Base-by-base conservation (phyloP, 1,284 basidiomycete genomes). In the Schizopora paradoxa region DNA sequence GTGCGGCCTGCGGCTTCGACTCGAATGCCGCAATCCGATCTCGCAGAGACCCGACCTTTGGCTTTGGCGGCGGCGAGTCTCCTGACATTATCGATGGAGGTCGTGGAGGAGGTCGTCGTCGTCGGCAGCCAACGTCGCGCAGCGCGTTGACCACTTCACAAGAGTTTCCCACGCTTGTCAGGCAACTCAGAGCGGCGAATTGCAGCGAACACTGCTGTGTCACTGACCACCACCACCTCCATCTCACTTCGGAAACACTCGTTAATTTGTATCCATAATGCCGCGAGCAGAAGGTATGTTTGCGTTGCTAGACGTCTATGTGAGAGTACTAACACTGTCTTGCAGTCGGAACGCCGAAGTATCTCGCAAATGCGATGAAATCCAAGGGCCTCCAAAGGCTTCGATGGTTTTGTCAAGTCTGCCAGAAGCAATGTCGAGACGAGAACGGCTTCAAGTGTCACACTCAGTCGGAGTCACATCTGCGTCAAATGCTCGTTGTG, bases 401-500 rank as follows among this genome's bases (percentile, higher is more conserved):
- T 54, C 77, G 92, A 54, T 96, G 91, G 91, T 97, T 90, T 69
- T 97, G 93, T 62, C 91, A 96, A 73, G 87, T 94, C 54, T 96
- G 91, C 76, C 72, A 94, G 74, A 96, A 95, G 63, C 92, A 96
- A 66, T 95, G 91, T 63, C 73, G 92, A 60, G 91, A 96, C 65
- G 94, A 96, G 70, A 97, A 97, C 63, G 94, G 93, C 18, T 97
- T 97, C 79, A 95, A 95, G 68, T 87, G 85, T 61, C 91, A 94
- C 63, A 77, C 86, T 13, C 75, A 82, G 49, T 91, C 88, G 25
- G 92, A 94, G 64, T 72, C 81, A 1, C 96, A 99, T 68, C 73
- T 98, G 46, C 82, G 96, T 8, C 93, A 97, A 67, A 96, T 99
- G 85, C 79, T 98, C 51, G 84, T 93, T 25, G 86, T 98, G 39